A percentile compares a stretch with the other conserved stretches of the same genome.
Evolutionary conservation across 768 basidiomycete genomes (phyloP).

Genomic region (Collybia nuda): DNA sequence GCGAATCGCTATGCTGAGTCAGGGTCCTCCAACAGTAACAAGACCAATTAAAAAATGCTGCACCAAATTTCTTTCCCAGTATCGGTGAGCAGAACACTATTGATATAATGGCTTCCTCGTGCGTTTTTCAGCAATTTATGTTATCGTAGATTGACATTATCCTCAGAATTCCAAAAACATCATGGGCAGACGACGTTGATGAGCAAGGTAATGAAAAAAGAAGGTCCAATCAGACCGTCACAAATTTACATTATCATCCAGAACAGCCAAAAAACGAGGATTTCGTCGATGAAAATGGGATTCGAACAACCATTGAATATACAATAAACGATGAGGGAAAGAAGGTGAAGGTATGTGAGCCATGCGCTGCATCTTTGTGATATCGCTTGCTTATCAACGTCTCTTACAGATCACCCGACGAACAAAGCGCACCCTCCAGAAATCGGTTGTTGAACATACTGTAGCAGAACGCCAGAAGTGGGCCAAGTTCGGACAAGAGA

Average conservation of each 20-base stretch:
- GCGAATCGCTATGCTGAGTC: no score
- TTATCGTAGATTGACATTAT: no score
- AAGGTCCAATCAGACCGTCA: neutral
- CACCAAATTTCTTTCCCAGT: no score
- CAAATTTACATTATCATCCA: conserved; percentile 9
- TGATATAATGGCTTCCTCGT: no score
- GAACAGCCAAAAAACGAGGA: conserved; percentile 64
- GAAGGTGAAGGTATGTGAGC: conserved; percentile 77
- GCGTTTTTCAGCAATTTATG: no score
- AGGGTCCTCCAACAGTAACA: no score
- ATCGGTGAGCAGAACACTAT: no score
- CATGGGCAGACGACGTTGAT: conserved; percentile 89
- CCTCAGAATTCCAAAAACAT: conserved; percentile 57
- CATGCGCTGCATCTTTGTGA: neutral
- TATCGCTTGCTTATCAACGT: neutral
- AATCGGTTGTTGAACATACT: conserved; percentile 88
- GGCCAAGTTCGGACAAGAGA: conserved; percentile 92
- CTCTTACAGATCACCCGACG: conserved; percentile 72
- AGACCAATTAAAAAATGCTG: no score
- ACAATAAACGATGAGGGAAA: conserved; percentile 89
- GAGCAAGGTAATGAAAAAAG: conserved; percentile 50
- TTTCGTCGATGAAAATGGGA: conserved; percentile 81
- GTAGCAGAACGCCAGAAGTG: conserved; percentile 94
- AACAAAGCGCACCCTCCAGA: conserved; percentile 84
- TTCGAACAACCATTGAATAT: conserved; percentile 84